Conservation (phyloP, 345 rosid genomes). For the Lepidium didymum region DNA sequence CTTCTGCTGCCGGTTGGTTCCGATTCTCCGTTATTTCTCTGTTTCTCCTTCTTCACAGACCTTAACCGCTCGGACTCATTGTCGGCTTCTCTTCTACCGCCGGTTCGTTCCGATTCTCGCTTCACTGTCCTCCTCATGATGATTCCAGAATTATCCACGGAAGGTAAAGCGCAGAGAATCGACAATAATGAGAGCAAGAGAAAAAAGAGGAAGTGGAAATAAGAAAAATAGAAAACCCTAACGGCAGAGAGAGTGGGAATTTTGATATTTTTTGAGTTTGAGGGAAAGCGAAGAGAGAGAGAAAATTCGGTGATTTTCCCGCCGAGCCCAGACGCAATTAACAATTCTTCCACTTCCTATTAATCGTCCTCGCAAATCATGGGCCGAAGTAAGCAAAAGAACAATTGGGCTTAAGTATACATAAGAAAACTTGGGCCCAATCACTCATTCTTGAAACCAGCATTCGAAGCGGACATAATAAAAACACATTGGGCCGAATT, state of each 20-base stretch:
- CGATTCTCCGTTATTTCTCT: background rate
- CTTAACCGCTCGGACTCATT: constrained; percentile 11
- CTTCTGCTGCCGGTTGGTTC: background rate
- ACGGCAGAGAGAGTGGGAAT: constrained; percentile 16
- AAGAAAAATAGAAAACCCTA: constrained; percentile 21
- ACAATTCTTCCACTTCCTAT: background rate
- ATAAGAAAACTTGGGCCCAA: too few species aligned
- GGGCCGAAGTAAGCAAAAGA: background rate
- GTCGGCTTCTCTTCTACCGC: background rate
- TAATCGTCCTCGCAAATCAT: background rate
- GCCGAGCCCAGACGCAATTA: constrained; percentile 18
- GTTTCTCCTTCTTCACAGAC: constrained; percentile 29
- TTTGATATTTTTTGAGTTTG: background rate
- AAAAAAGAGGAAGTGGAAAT: background rate
- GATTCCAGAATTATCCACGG: background rate
- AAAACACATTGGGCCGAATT: too few species aligned
- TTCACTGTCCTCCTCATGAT: constrained; percentile 25
- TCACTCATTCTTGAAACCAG: too few species aligned
- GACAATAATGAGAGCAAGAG: background rate
- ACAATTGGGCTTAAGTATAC: too few species aligned
- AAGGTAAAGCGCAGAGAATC: background rate
- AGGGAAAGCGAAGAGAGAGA: background rate
- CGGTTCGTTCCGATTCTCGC: constrained; percentile 16
- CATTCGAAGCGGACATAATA: too few species aligned
- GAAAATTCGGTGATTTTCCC: constrained; percentile 18